Evolutionary conservation across 441 rosid genomes (phyloP), one percentile per base, ranked within the genome.

Genomic region (Eruca vesicaria): DNA sequence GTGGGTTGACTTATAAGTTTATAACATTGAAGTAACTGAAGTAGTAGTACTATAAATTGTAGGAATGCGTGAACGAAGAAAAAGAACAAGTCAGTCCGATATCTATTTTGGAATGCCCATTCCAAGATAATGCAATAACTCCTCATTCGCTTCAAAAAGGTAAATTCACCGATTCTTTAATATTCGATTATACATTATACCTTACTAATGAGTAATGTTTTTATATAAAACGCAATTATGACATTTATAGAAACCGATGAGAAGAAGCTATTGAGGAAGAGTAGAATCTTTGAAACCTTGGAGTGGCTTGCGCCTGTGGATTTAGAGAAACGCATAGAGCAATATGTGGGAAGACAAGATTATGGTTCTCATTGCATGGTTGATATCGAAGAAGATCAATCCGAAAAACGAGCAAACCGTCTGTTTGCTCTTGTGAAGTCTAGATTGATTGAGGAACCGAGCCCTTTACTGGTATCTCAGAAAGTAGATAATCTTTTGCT

Each of bases 1-100:
- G 63, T 82, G 71, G 68, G 79, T 82, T 85, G 79, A 78, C 85
- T 57, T 69, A 23, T 23, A 23, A 23, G 28, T 23, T 23, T 23
- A 4, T 35, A 35, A 11, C 45, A 38, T 9, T 20, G 59, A 55
- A 11, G 12, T 55, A 11, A 11, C 2, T 21, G 9, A 38, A 18
- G 1, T 0, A 28, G 58, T 84, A 87, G 88, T 85, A 84, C 5
- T 84, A 90, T 55, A 29, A 43, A 72, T 31, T 74, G 53, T 83
- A 87, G 88, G 86, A 84, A 6, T 84, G 90, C 82, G 35, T 68
- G 29, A 85, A 69, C 59, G 91, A 85, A 48, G 88, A 71, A 58
- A 89, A 83, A 45, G 90, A 88, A 45, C 94, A 88, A 52, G 84
- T 74, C 15, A 92, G 98, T 83, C 96, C 98, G 6, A 85, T 89